Base-by-base conservation (phyloP, 805 yeast genomes). In the Saccharomycopsis lassenensis region DNA sequence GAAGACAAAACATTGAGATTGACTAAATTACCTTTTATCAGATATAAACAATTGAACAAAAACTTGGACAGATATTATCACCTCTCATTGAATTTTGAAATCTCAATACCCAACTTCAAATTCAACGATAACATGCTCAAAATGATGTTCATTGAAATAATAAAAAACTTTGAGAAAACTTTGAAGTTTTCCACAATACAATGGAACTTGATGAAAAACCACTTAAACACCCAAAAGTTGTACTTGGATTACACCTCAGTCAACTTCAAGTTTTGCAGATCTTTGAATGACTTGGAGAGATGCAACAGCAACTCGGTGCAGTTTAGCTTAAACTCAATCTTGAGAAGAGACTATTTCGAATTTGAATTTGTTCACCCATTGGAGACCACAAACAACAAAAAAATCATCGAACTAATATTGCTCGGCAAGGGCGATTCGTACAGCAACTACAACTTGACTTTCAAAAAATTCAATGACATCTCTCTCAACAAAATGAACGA, bases 281-380 rank as follows among this genome's bases (percentile, higher is more conserved):
- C 35, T 12, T 10, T 43, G 18, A 14, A 36, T n/a, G 24, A 37
- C 8, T 31, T 40, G 12, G n/a, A n/a, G n/a, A n/a, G n/a, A n/a
- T n/a, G n/a, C n/a, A n/a, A n/a, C n/a, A n/a, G n/a, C n/a, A n/a
- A n/a, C n/a, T 16, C 23, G 6, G 7, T 29, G 11, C 15, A 27
- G 7, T 35, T 44, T 38, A 11, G 30, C 19, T 4, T 27, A 15
- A 36, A 35, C n/a, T 14, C 23, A 4, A 39, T 41, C 12, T 24
- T 41, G 10, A 36, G 39, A 23, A 35, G 47, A 30, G 46, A 36
- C 19, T 42, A 38, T 23, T 41, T 41, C 20, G 43, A 44, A 22
- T 41, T 44, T 24, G 36, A 39, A 16, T 35, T 44, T 22, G 8
- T 11, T 16, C 47, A 44, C 22, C 38, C 43, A 25, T 7, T 20